A percentile compares a stretch with the other conserved stretches of the same genome.
Evolutionary conservation across 1,284 basidiomycete genomes (phyloP).

Genomic region (Irpex sp.): DNA sequence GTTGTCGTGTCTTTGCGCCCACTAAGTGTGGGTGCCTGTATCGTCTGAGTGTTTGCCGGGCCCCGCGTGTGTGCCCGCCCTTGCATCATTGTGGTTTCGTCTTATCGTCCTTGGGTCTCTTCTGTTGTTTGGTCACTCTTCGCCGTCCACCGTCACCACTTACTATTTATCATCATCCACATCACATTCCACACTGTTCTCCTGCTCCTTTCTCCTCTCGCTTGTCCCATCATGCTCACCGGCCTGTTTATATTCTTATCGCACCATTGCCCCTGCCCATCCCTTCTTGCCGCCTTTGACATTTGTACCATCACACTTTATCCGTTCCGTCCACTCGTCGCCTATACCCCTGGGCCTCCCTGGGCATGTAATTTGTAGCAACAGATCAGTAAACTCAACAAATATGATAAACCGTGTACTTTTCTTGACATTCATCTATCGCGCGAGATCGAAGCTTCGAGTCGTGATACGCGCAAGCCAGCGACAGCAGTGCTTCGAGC

Average conservation of each 20-base stretch:
- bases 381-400: background rate
- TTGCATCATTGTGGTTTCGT: background rate
- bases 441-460: background rate
- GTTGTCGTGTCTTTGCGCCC: constrained; percentile 3
- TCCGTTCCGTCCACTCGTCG: background rate
- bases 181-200: background rate
- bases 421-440: background rate
- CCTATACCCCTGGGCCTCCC: constrained; percentile 5
- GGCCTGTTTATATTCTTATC: background rate
- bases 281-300: background rate
- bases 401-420: constrained; percentile 10
- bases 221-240: background rate
- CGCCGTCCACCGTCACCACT: constrained; percentile 1
- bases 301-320: background rate
- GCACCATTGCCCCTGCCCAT: background rate
- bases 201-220: background rate
- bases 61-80: background rate
- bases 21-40: background rate
- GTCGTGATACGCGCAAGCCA: background rate
- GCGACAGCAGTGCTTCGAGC: background rate
- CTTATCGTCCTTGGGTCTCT: background rate
- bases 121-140: background rate
- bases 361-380: constrained; percentile 7
- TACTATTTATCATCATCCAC: constrained; percentile 5
- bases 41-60: constrained; percentile 11